Evolutionary conservation across 305 asterid species (phyloP), one percentile per base, ranked within the genome.

Genomic region (Solanum hybrid): DNA sequence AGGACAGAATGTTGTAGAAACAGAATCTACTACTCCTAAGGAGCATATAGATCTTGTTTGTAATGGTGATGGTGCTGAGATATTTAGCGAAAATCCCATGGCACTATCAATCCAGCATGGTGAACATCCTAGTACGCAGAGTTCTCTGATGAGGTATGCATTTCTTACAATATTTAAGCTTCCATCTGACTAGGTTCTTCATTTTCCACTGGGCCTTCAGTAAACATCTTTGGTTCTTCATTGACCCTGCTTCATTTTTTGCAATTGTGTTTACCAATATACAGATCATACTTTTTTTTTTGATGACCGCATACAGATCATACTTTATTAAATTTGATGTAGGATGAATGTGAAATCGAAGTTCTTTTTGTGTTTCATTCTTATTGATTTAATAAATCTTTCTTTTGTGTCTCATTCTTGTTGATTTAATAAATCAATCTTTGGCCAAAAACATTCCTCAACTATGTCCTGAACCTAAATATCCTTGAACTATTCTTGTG

Each of bases 91-190:
- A 89, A 92, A 84, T 88, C 79, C 88, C 26, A 39, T 87, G 86
- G 92, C 91, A 18, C 20, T 0, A 77, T 88, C 95, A 86, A 81
- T 79, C 84, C 91, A 91, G 91, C 92, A 91, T 67, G 91, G 90
- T 92, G 94, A 90, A 89, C 93, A 91, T 82, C 89, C 93, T 75
- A 88, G 42, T 31, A 34, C 34, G 74, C 95, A 85, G 90, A 91
- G 57, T 89, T 73, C 87, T 78, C 71, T 83, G 39, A 91, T 91
- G 89, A 92, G 95, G 98, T 95, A 86, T 35, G 92, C 90, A 74
- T 76, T 76, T 88, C 61, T 69, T 29, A 40, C 74, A 29, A 83
- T 83, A 83, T 46, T 29, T 83, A 83, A 16, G 87, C 74, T 83
- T 83, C 37, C 20, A 83, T 83, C 74, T 46, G 87, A 29, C 14